These are phyloP conservation scores for Carex pumila DNA, from an alignment of 176 grass and related monocot species.

Conservation along the genomic window DNA sequence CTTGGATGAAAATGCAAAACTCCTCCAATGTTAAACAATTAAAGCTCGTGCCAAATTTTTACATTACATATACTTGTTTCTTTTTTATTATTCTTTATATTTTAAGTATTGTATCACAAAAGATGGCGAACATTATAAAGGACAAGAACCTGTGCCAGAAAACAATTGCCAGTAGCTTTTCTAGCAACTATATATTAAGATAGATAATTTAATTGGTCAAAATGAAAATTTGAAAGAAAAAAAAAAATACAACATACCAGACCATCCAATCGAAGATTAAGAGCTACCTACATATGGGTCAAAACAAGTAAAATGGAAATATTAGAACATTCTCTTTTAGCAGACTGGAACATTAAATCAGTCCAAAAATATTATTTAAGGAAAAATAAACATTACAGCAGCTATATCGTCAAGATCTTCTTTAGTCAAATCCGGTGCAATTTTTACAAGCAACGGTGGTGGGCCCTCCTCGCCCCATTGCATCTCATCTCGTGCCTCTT, in stretches of 20 bases:
- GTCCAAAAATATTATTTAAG: background rate
- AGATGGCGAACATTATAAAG: background rate
- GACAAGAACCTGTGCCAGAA: background rate
- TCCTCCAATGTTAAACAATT: slow-evolving; percentile 1
- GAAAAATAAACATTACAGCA: slow-evolving; percentile 32
- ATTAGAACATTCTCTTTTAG: slow-evolving; percentile 28
- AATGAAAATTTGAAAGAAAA: background rate
- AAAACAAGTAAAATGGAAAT: slow-evolving; percentile 24
- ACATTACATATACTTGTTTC: background rate
- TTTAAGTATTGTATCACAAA: background rate
- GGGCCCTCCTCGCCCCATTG: slow-evolving; percentile 95
- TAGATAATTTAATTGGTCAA: background rate
- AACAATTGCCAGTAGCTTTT: background rate
- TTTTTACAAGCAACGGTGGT: slow-evolving; percentile 90
- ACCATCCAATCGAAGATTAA: slow-evolving; percentile 83
- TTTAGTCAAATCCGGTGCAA: slow-evolving; percentile 92
- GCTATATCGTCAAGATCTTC: slow-evolving; percentile 97
- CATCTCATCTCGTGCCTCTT: slow-evolving; percentile 97
- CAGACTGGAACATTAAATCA: slow-evolving; percentile 7
- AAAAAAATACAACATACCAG: slow-evolving; percentile 47
- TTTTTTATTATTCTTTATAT: background rate
- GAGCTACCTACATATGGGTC: slow-evolving; percentile 51
- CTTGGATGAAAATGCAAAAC: background rate
- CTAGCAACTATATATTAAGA: background rate
- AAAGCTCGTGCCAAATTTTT: background rate